Conservation (phyloP, 2,329 filamentous ascomycete genomes). For the Alternaria ethzedia region DNA sequence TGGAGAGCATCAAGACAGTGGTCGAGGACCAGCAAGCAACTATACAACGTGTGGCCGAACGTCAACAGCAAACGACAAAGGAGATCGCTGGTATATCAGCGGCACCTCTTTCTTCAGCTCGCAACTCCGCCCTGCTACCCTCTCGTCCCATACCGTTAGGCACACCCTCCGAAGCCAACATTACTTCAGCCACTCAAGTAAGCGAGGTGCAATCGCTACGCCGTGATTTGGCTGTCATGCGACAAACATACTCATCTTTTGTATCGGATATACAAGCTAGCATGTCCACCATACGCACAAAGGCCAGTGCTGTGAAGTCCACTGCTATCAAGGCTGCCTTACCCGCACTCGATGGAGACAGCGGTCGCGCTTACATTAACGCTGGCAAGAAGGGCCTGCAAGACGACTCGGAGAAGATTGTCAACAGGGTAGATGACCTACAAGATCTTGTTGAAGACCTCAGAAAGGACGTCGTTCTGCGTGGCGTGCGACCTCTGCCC, state of each 20-base stretch:
- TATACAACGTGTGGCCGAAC: conserved; percentile 85
- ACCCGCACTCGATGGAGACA: conserved; percentile 75
- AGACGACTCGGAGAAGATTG: conserved; percentile 86
- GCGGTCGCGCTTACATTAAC: conserved; percentile 85
- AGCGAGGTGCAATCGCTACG: conserved; percentile 81
- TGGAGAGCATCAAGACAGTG: conserved; percentile 85
- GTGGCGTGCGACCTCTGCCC: conserved; percentile 88
- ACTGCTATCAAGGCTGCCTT: conserved; percentile 73
- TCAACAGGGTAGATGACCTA: conserved; percentile 93
- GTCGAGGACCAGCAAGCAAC: conserved; percentile 83
- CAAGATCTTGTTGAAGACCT: conserved; percentile 96
- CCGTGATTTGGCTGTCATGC: conserved; percentile 86
- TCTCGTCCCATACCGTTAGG: conserved; percentile 34
- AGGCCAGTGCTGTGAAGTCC: conserved; percentile 81
- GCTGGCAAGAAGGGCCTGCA: conserved; percentile 86
- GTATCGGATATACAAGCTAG: conserved; percentile 86
- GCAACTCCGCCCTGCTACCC: conserved; percentile 43
- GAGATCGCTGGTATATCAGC: conserved; percentile 76
- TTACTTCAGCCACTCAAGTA: conserved; percentile 65
- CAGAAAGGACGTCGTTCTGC: conserved; percentile 92
- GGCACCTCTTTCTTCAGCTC: conserved; percentile 48
- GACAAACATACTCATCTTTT: conserved; percentile 92
- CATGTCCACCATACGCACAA: conserved; percentile 82
- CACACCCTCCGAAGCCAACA: conserved; percentile 28
- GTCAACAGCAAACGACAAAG: conserved; percentile 86